Percentiles rank a stretch among this genome's conserved stretches.
Conservation (phyloP, 768 basidiomycete species). For the Kwoniella dendrophila region DNA sequence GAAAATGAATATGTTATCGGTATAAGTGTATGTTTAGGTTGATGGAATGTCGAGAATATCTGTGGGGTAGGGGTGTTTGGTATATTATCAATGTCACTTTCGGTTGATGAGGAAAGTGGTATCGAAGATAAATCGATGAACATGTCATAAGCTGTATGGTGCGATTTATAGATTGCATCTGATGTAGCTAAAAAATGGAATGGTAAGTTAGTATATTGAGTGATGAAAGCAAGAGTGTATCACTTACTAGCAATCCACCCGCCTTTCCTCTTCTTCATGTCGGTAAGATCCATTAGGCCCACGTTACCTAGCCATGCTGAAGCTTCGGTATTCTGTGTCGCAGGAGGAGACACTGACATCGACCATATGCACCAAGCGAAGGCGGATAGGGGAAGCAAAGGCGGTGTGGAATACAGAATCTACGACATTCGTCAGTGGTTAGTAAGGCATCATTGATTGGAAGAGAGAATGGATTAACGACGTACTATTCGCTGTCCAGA, state of each 20-base stretch:
- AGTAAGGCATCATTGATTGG: not conserved
- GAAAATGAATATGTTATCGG: slow-evolving; percentile 42
- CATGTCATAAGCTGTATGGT: slow-evolving; percentile 44
- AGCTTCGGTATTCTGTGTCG: not conserved
- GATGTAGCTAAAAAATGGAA: slow-evolving; percentile 43
- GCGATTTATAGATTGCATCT: slow-evolving; percentile 51
- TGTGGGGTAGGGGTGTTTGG: slow-evolving; percentile 6
- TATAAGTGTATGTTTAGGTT: slow-evolving; percentile 16
- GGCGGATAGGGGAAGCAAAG: slow-evolving; percentile 44
- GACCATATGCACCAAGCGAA: slow-evolving; percentile 52
- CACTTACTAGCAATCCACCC: slow-evolving; percentile 53
- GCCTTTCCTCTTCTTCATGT: slow-evolving; percentile 35
- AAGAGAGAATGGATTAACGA: not conserved
- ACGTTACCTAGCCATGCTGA: slow-evolving; percentile 47
- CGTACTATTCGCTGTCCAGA: slow-evolving; percentile 47
- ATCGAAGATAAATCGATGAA: slow-evolving; percentile 48
- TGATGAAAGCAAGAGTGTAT: not conserved
- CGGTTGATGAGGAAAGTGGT: slow-evolving; percentile 9
- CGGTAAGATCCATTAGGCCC: slow-evolving; percentile 48
- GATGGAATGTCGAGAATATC: slow-evolving; percentile 12
- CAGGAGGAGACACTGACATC: slow-evolving; percentile 33
- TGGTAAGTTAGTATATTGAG: not conserved
- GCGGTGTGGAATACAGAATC: slow-evolving; percentile 52
- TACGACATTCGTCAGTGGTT: slow-evolving; percentile 4
- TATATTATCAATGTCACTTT: not conserved